A percentile compares a stretch with the other conserved stretches of the same genome.
phyloP scores from a whole-genome alignment of 169 alveolate species.

The Plasmodium malariae region DNA sequence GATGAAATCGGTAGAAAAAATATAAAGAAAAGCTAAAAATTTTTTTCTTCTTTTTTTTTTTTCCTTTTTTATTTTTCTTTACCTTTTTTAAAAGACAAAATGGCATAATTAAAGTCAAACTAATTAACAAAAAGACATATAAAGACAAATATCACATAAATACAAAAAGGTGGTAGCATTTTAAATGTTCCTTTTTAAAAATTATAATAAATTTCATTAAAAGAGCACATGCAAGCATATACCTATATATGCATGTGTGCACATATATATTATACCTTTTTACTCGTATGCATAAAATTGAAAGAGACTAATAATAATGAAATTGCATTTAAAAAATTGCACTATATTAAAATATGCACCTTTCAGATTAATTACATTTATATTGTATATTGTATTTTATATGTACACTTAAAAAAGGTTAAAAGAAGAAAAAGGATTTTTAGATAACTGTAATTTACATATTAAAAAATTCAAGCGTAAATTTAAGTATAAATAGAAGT shows the following conservation, averaged over 20 bases:
- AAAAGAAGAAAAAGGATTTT: too few relatives aligned
- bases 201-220: not conserved
- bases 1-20: slow-evolving; percentile 5
- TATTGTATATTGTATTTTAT: too few relatives aligned
- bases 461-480: too few relatives aligned
- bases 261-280: too few relatives aligned
- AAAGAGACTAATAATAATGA: not conserved
- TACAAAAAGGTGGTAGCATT: not conserved
- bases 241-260: too few relatives aligned
- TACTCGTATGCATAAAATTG: not conserved
- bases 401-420: too few relatives aligned
- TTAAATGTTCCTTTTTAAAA: not conserved
- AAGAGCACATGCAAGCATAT: not conserved
- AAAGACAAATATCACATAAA: not conserved
- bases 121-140: too few relatives aligned
- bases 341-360: too few relatives aligned
- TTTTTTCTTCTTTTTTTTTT: not conserved
- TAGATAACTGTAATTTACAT: too few relatives aligned
- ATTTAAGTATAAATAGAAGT: too few relatives aligned
- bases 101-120: not conserved
- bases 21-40: not conserved
- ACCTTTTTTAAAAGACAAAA: not conserved
- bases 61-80: not conserved
- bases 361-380: too few relatives aligned
- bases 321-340: not conserved